phyloP scores from a whole-genome alignment of 2,329 filamentous ascomycete species.

The Fusarium nygamai region DNA sequence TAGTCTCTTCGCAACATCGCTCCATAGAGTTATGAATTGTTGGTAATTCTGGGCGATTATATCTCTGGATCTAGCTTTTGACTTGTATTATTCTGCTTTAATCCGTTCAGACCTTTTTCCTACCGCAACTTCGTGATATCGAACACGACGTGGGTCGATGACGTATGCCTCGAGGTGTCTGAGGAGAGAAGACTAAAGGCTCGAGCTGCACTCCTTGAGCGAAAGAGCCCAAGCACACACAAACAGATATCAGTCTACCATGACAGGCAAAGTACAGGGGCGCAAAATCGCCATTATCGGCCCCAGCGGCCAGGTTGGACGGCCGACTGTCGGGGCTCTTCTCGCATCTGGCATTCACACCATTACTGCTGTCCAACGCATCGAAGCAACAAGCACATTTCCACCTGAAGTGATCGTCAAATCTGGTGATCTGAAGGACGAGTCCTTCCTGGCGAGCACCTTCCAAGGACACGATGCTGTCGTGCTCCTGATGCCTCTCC shows the following conservation, averaged over 20 bases:
- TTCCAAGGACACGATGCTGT: conserved; percentile 17
- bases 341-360: not conserved
- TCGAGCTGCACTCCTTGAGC: no score
- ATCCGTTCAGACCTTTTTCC: not conserved
- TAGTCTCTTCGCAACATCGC: not conserved
- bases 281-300: conserved; percentile 13
- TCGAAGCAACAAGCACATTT: conserved; percentile 9
- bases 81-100: fast-evolving
- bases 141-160: not conserved
- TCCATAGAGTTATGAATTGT: no score
- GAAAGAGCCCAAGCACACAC: not conserved
- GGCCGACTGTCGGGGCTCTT: not conserved
- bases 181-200: not conserved
- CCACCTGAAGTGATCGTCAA: not conserved
- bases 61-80: fast-evolving
- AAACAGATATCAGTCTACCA: not conserved
- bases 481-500: conserved; percentile 15
- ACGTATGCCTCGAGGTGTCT: not conserved
- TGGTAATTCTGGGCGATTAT: fast-evolving
- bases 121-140: not conserved
- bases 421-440: conserved; percentile 6
- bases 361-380: conserved; percentile 16
- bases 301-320: conserved; percentile 8
- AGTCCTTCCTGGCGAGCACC: not conserved
- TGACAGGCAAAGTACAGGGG: conserved; percentile 3